Evolutionary conservation across 1,139 yeast genomes (phyloP), one percentile per base, ranked within the genome.

Genomic region (Yamadazyma membranifaciens): DNA sequence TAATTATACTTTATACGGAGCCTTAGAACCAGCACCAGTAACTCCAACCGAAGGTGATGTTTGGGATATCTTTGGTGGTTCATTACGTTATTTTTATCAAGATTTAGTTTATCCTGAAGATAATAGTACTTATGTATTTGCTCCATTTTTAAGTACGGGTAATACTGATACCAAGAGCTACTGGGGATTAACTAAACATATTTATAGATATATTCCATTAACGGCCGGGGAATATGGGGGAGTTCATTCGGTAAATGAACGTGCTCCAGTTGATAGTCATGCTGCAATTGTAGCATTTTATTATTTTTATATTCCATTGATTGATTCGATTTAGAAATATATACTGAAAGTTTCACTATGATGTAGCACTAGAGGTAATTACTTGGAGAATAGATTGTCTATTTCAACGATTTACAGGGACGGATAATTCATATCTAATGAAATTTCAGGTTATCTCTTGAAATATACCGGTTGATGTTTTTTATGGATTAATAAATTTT

Each of bases 11-110:
- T 48, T 65, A 33, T 40, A 45, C 4, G 60, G 56, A n/a, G 56
- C 65, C 4, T 57, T 78, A 12, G 79, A 78, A 46, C 83, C 86
- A 5, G 80, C 87, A 1, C 88, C 87, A 3, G 58, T 75, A 2
- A 70, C 86, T 1, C 78, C 79, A 9, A 55, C 59, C 15, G 63
- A 64, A 40, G 74, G 71, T 30, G 65, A 61, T 14, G 60, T 69
- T 12, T 82, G 84, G 83, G 63, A 70, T 31, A 45, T 65, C 1
- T 69, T 76, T 41, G 76, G 79, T 0, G 84, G 86, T 2, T 65
- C 82, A 3, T 69, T 81, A 42, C 67, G 80, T 31, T 75, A 77
- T 48, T 64, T 80, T 34, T 81, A 69, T 50, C 81, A 77, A 49
- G 75, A 78, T 16, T 59, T 72, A 40, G 50, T 66, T 4, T 58